Base-by-base conservation (phyloP, 495 filamentous ascomycete genomes). In the Entonaema liquescens region DNA sequence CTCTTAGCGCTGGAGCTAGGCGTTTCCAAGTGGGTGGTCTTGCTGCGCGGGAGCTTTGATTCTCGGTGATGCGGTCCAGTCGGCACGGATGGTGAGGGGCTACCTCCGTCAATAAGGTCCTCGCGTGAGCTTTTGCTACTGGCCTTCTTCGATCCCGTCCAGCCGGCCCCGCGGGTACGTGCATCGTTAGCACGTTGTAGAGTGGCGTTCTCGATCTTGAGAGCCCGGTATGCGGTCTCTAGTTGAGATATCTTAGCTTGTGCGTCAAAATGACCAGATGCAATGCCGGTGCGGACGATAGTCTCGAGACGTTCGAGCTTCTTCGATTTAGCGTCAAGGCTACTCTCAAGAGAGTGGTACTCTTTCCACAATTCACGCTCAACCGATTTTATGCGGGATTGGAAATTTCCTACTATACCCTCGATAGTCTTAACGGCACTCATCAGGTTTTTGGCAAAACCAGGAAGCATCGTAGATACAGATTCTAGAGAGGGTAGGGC, bases 301-400 rank as follows among this genome's bases (percentile, higher is more conserved):
- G 87, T 86, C 78, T 98, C 95, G 0, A 99, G 83, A 2, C 91
- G 87, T 38, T 98, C 95, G n/a, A 98, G 84, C 65, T 92, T 91
- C 78, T 95, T 94, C 72, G 90, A 88, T 23, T 94, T 90, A 23
- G 88, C 78, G 60, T 93, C 90, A 42, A 97, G 88, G 25, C 88
- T 90, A 67, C 89, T 89, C 80, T 98, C 94, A 21, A 98, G 86
- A 2, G 87, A 87, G 62, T 97, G 91, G 73, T 97, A 98, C 70
- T 98, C 93, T 71, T 92, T 92, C 87, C 89, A 92, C 13, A 99
- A 82, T 53, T 96, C 92, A 58, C 91, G 89, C 72, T 99, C 96
- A 38, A 97, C 88, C n/a, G 81, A 81, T 70, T 90, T 91, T 77
- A 97, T 90, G 63, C 92, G 90, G 47, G 83, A 81, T 74, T 92